Base-by-base conservation (phyloP, 495 filamentous ascomycete genomes). In the Penicillium paradoxum region DNA sequence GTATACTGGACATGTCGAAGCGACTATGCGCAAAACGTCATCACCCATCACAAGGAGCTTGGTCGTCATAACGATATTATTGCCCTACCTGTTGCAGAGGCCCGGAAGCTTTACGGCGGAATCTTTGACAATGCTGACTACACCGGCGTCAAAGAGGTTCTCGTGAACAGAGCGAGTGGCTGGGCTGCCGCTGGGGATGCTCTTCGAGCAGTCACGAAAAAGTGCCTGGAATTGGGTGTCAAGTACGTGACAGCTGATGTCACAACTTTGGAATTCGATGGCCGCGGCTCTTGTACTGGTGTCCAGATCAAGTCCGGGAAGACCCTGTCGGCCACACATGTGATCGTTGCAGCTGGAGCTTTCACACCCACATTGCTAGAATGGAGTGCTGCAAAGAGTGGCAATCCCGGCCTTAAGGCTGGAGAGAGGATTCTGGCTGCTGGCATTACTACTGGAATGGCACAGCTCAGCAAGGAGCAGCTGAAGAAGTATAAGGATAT, bases 121-220 rank as follows among this genome's bases (percentile, higher is more conserved):
- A 22, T 83, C 8, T 83, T 83, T 49, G 71, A 71, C 0, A 66
- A 76, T 37, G 75, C 79, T 0, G 73, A 85, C 54, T 83, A 81
- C 38, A 69, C 60, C 0, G 79, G 72, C 4, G 71, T 80, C 1
- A 72, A 75, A 48, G 71, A 79, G 34, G 62, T 74, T 7, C 62
- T 75, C 1, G 54, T 80, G 8, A 85, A 86, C 54, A 64, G 66
- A 21, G 72, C 62, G 10, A 79, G 79, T 67, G 84, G 84, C 0
- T 86, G 81, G 79, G 82, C 78, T 0, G 81, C 79, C n/a, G 84
- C 82, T 1, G 79, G 74, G 33, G 72, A 78, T 39, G 72, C 77
- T 13, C 62, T 86, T 36, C 55, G 64, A 17, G 67, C 65, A 1
- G 68, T 76, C 0, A 79, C 77, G 36, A 63, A 74, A 45, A 64